Percentiles rank a stretch among this genome's conserved stretches.
Conservation (phyloP, 352 stramenopile species). For the Phytophthora sp. region DNA sequence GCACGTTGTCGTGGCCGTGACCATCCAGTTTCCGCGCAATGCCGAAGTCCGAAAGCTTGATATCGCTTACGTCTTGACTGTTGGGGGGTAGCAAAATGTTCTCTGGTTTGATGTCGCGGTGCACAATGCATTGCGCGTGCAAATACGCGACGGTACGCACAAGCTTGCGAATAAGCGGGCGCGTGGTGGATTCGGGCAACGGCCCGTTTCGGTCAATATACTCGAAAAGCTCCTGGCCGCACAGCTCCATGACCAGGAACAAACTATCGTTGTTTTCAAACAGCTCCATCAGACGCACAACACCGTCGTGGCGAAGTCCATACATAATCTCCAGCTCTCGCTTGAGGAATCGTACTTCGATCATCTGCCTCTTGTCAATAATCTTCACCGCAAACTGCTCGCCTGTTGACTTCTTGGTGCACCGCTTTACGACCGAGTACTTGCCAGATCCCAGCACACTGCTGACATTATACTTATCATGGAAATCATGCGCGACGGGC, state of each 20-base stretch:
- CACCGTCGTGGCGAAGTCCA: slow-evolving; percentile 67
- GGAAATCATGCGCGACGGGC: slow-evolving; percentile 63
- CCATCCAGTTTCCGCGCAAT: slow-evolving; percentile 80
- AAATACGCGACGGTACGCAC: slow-evolving; percentile 85
- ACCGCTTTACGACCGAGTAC: slow-evolving; percentile 81
- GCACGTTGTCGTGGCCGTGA: slow-evolving; percentile 49
- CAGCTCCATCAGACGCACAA: slow-evolving; percentile 81
- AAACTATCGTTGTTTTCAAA: slow-evolving; percentile 78
- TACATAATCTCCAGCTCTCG: slow-evolving; percentile 90
- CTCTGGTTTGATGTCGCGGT: slow-evolving; percentile 88
- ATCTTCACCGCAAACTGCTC: slow-evolving; percentile 77
- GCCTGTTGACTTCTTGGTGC: slow-evolving; percentile 38
- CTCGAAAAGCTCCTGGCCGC: slow-evolving; percentile 81
- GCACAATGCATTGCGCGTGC: slow-evolving; percentile 83
- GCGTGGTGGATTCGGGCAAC: slow-evolving; percentile 68
- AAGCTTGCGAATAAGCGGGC: slow-evolving; percentile 72
- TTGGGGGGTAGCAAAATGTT: slow-evolving; percentile 74
- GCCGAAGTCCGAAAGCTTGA: slow-evolving; percentile 87
- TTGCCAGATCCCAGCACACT: slow-evolving; percentile 73
- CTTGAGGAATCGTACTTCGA: slow-evolving; percentile 82
- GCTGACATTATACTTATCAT: slow-evolving; percentile 59
- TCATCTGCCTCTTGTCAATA: slow-evolving; percentile 86
- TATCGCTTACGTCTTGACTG: slow-evolving; percentile 67
- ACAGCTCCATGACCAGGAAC: slow-evolving; percentile 87
- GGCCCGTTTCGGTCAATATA: slow-evolving; percentile 79